Conservation (phyloP, 768 basidiomycete genomes). For the Xanthoconium purpureum region DNA sequence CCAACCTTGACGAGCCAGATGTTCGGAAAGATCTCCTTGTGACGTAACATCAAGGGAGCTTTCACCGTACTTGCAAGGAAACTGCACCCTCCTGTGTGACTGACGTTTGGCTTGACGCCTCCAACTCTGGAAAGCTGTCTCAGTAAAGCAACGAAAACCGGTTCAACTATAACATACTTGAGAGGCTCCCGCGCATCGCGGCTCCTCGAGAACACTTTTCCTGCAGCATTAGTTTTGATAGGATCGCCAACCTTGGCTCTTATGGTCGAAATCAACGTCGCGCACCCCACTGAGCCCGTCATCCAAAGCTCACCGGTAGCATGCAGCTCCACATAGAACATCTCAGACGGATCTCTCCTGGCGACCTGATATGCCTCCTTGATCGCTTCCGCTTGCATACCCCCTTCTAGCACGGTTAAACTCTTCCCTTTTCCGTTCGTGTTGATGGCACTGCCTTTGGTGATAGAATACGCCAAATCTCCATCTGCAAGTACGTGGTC, state of each 20-base stretch:
- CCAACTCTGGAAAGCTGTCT: constrained; percentile 17
- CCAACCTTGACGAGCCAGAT: constrained; percentile 29
- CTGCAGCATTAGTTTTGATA: constrained; percentile 49
- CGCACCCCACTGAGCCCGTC: not conserved
- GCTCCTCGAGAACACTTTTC: constrained; percentile 31
- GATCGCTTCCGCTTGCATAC: constrained; percentile 34
- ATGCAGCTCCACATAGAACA: constrained; percentile 50
- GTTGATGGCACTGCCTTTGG: constrained; percentile 34
- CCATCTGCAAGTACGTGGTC: constrained; percentile 31
- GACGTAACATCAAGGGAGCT: constrained; percentile 31
- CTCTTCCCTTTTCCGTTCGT: constrained; percentile 33
- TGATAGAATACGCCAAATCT: constrained; percentile 30
- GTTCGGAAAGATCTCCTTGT: constrained; percentile 29
- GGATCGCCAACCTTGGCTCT: constrained; percentile 48
- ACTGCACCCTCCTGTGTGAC: constrained; percentile 29
- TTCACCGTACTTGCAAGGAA: constrained; percentile 36
- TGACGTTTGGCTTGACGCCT: constrained; percentile 26
- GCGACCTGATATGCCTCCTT: constrained; percentile 31
- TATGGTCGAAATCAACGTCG: constrained; percentile 4
- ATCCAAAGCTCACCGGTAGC: constrained; percentile 37
- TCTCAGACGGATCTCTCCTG: constrained; percentile 34
- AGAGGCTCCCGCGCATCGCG: constrained; percentile 18
- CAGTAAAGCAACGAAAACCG: not conserved
- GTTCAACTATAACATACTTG: constrained; percentile 3
- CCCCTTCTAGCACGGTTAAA: constrained; percentile 35